phyloP scores from a whole-genome alignment of 768 basidiomycete species.

The Naganishia vishniacii region DNA sequence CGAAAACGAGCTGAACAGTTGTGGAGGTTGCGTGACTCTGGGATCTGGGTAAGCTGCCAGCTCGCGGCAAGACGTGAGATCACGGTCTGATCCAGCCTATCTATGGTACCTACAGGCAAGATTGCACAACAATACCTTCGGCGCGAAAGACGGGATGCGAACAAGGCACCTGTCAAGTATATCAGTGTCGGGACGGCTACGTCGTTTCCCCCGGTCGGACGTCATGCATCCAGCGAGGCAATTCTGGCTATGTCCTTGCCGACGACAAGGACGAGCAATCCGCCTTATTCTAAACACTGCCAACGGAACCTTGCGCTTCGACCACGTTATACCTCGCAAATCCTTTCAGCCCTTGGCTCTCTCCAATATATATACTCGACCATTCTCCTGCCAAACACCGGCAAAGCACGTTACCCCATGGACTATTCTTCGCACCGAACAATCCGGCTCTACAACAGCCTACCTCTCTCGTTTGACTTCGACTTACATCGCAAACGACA shows the following conservation, averaged over 20 bases:
- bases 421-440: background rate
- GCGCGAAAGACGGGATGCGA: constrained; percentile 44
- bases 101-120: constrained; percentile 33
- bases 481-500: background rate
- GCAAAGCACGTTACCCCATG: too few relatives aligned
- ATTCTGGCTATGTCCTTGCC: constrained; percentile 9
- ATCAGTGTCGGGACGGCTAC: constrained; percentile 45
- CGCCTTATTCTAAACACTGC: background rate
- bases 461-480: too few relatives aligned
- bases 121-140: constrained; percentile 42
- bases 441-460: too few relatives aligned
- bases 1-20: constrained; percentile 45
- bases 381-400: too few relatives aligned
- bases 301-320: background rate
- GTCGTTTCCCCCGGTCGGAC: constrained; percentile 39
- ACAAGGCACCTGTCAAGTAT: constrained; percentile 37
- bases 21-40: constrained; percentile 47
- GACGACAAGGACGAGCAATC: background rate
- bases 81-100: background rate
- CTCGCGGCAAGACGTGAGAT: background rate
- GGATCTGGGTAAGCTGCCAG: constrained; percentile 25
- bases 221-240: constrained; percentile 36
- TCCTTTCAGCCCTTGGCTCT: background rate
- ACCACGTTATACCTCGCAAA: background rate
- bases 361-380: background rate